phyloP scores from a whole-genome alignment of 768 basidiomycete species.

The Rhizopogon rudus region DNA sequence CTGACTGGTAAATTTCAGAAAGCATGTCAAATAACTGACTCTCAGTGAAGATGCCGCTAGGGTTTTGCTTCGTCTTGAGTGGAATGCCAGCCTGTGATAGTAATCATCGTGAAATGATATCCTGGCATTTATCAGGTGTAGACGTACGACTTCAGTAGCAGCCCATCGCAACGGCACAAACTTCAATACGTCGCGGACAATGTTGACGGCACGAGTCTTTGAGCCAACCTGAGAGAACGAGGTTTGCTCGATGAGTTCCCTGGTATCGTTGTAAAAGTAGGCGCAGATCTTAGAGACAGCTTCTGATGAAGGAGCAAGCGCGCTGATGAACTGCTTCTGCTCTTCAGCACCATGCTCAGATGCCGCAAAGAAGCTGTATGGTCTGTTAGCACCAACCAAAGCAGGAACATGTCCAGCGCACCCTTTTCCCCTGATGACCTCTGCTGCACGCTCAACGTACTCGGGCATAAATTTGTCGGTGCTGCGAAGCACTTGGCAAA shows the following conservation, averaged over 20 bases:
- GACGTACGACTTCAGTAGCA: conserved; percentile 60
- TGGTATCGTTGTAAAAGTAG: conserved; percentile 65
- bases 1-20: conserved; percentile 65
- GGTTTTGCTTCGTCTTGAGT: conserved; percentile 51
- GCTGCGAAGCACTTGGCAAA: conserved; percentile 48
- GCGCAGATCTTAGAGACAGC: conserved; percentile 43
- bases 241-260: conserved; percentile 46
- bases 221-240: conserved; percentile 54
- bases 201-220: conserved; percentile 50
- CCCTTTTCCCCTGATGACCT: conserved; percentile 59
- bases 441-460: conserved; percentile 44
- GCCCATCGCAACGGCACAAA: conserved; percentile 66
- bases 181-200: conserved; percentile 66
- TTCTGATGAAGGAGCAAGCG: conserved; percentile 45
- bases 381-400: conserved; percentile 3
- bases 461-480: conserved; percentile 39
- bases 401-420: conserved; percentile 20
- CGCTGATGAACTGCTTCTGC: conserved; percentile 44
- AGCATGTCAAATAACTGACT: conserved; percentile 58
- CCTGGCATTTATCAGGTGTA: background rate
- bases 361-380: conserved; percentile 60
- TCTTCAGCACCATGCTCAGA: conserved; percentile 32
- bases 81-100: conserved; percentile 58
- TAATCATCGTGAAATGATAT: background rate
- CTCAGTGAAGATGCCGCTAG: conserved; percentile 56